Evolutionary conservation across 768 basidiomycete species (phyloP), one percentile per base, ranked within the genome.

Genomic region (Auricularia sp.): DNA sequence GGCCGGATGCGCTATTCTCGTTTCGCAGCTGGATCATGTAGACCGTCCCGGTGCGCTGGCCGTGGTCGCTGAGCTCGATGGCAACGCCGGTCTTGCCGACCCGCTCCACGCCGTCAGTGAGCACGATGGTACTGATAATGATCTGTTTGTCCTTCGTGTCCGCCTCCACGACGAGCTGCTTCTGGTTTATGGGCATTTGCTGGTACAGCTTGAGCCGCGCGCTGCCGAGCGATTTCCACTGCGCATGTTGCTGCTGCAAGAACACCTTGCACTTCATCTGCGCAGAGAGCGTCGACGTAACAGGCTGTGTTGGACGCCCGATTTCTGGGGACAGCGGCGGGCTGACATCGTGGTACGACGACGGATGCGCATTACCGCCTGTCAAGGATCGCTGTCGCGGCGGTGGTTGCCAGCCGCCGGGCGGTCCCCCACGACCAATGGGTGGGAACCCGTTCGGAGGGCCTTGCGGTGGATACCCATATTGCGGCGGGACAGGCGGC

Each of bases 41-140:
- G 64, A 98, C 79, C 72, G 98, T 86, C 33, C 96, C 97, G 14
- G 95, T 95, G 66, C 96, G 84, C 61, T 84, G 74, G n/a, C 97
- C 97, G 64, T 86, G 81, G 77, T 95, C 91, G 74, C 91, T 94
- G 62, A 99, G 77, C 75, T 98, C 96, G 67, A 99, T 88, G 56
- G 97, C 97, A 47, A 99, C 88, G 14, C 97, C 97, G 2, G 96
- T 98, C 78, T 96, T 98, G 23, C 92, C 97, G n/a, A 99, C 96
- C 58, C 96, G 82, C 76, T 99, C 97, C 34, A 98, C 96, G 7
- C 95, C 97, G 73, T 98, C 95, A 3, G 88, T 92, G 62, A 98
- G 79, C 36, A 99, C 91, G 67, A 98, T 97, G 5, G 97, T 98
- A 51, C 93, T 96, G 67, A 99, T 94, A 51, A 98, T 74, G 68